These are phyloP conservation scores for Magnaporthiopsis poae DNA, from an alignment of 2,329 filamentous ascomycete genomes.

Conservation along the genomic window DNA sequence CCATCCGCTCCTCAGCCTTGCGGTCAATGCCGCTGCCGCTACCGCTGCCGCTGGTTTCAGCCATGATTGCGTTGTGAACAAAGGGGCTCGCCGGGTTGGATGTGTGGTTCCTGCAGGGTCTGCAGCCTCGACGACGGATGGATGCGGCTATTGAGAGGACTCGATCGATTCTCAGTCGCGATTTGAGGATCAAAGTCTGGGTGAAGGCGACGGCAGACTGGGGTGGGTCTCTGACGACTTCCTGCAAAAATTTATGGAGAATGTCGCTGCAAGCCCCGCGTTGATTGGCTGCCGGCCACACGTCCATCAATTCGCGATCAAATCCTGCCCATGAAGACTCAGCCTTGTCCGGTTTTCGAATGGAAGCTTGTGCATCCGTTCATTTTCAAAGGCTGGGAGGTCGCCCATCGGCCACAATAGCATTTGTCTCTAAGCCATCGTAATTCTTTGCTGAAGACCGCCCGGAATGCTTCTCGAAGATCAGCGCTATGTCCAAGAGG, in stretches of 20 bases:
- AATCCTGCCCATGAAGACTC: not conserved
- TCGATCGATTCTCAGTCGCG: not conserved
- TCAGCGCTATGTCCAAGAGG: constrained; percentile 87
- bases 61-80: constrained; percentile 54
- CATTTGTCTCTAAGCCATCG: not conserved
- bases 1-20: constrained; percentile 90
- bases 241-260: not conserved
- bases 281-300: not conserved
- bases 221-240: not conserved
- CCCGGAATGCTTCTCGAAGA: constrained; percentile 74
- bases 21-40: constrained; percentile 64
- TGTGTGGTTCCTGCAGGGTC: not conserved
- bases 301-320: not conserved
- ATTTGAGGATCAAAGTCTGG: not conserved
- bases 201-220: not conserved
- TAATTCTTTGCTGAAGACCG: not conserved
- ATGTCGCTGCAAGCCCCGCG: not conserved
- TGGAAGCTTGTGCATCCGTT: not conserved
- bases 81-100: not conserved
- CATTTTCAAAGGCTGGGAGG: not conserved
- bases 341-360: not conserved
- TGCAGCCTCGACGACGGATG: not conserved
- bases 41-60: constrained; percentile 51
- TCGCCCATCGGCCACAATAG: not conserved
- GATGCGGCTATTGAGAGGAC: not conserved